Evolutionary conservation across 106 monocot genomes (phyloP).

Genomic region (Acorus gramineus): DNA sequence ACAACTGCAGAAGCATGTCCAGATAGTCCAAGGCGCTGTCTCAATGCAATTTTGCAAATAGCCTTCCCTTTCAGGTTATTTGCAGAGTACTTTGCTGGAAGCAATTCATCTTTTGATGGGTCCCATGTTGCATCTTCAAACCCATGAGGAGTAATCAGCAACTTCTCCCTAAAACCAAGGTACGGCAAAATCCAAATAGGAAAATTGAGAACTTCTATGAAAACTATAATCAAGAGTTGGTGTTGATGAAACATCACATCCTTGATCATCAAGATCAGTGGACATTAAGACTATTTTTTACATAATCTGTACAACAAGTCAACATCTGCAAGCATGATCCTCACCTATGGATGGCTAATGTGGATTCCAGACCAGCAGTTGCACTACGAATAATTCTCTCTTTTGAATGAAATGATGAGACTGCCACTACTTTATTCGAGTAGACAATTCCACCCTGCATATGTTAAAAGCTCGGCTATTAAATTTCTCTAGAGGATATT

Average conservation of each 20-base stretch:
- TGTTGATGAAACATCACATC: background rate
- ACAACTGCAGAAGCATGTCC: conserved; percentile 14
- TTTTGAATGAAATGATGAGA: conserved; percentile 14
- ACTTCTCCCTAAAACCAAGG: conserved; percentile 15
- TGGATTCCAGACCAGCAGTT: conserved; percentile 25
- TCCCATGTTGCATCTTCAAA: conserved; percentile 24
- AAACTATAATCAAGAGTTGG: too few relatives aligned
- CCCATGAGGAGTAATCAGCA: conserved; percentile 24
- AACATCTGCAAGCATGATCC: background rate
- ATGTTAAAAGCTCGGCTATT: too few relatives aligned
- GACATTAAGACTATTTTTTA: too few relatives aligned
- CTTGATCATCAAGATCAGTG: too few relatives aligned
- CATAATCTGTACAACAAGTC: too few relatives aligned
- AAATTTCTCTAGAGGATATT: too few relatives aligned
- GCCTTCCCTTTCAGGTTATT: conserved; percentile 24
- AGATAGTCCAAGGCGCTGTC: conserved; percentile 13
- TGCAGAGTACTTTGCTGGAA: conserved; percentile 27
- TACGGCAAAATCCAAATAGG: too few relatives aligned
- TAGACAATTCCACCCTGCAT: conserved; percentile 31
- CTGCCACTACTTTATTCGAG: conserved; percentile 23
- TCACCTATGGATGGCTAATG: conserved; percentile 28
- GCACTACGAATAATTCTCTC: conserved; percentile 11
- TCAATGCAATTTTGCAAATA: conserved; percentile 23
- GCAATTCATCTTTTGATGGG: conserved; percentile 19
- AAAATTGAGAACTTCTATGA: too few relatives aligned